Base-by-base conservation (phyloP, 1,139 yeast genomes). In the Pichia kudriavzevii region DNA sequence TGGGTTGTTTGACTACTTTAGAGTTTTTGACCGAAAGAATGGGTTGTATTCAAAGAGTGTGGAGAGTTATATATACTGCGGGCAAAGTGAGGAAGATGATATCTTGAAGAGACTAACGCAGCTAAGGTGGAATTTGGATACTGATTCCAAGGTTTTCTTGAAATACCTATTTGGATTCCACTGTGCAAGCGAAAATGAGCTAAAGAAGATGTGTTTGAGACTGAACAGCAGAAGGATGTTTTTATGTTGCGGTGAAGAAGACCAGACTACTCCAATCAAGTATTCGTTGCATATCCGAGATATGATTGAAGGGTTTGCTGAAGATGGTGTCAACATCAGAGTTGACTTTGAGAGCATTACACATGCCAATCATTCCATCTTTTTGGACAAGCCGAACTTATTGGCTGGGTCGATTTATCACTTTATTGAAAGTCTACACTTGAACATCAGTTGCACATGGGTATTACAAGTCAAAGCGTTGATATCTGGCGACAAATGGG, bases 401-500 rank as follows among this genome's bases (percentile, higher is more conserved):
- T 60, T 77, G 13, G 70, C 82, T 44, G 91, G 85, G 0, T 59
- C 72, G 31, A 63, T 81, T 5, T 65, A 77, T 35, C 70, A 74
- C 45, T 83, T 78, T 50, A 53, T 80, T 13, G 73, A 71, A 45
- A 56, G 32, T 3, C 40, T 55, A 13, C 29, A 44, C 1, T 32
- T 56, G 27, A 50, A 56, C 30, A 48, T 59, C 42, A 64, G 64
- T 35, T 67, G 70, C 39, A 75, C 78, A 5, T 56, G 61, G 61
- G 58, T 56, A 8, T 40, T 56, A 32, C 47, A 56, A 40, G 47
- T 56, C 15, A 73, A 77, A 48, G 83, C 83, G 2, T 67, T 71
- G 37, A 66, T 74, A 5, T 67, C 75, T 14, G 80, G 80, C 1
- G 80, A 74, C 47, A 81, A 81, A 55, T 81, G 91, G 91, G 83